A percentile compares a stretch with the other conserved stretches of the same genome.
These are phyloP conservation scores for Globisporangium heterothallicum DNA, from an alignment of 352 stramenopile genomes.

Conservation along the genomic window DNA sequence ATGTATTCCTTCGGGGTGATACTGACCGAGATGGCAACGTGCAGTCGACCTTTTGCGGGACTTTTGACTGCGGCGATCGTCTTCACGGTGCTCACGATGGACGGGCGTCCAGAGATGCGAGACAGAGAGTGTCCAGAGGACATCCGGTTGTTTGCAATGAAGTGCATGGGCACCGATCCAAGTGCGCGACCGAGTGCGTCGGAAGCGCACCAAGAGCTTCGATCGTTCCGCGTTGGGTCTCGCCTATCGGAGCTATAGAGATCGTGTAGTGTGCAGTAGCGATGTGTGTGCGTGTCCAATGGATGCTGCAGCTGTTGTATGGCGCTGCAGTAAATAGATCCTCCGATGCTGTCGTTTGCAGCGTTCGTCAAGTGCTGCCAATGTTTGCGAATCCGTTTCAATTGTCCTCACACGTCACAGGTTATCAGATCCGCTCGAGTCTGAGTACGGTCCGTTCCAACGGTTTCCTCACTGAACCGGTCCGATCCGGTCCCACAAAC, in stretches of 20 bases:
- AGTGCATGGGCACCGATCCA: constrained; percentile 3
- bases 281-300: neutral
- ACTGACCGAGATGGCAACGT: constrained; percentile 67
- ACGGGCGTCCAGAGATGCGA: neutral
- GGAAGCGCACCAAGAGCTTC: constrained; percentile 8
- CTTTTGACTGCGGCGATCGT: constrained; percentile 66
- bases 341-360: neutral
- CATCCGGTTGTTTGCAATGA: neutral
- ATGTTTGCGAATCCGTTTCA: neutral
- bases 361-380: too few species aligned
- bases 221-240: neutral
- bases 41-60: constrained; percentile 58
- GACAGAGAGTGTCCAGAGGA: neutral
- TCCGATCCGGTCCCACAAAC: neutral
- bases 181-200: constrained; percentile 2
- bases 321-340: neutral
- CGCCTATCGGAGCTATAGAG: constrained; percentile 2
- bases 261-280: neutral
- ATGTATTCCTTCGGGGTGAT: constrained; percentile 86
- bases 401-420: constrained; percentile 4
- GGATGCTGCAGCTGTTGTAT: too few species aligned
- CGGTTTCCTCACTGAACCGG: constrained; percentile 1
- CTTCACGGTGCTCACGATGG: constrained; percentile 45
- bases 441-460: neutral
- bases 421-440: constrained; percentile 5